A percentile compares a stretch with the other conserved stretches of the same genome.
Conservation (phyloP, 1,139 yeast genomes). For the Yamadazyma spencermartinsiae region DNA sequence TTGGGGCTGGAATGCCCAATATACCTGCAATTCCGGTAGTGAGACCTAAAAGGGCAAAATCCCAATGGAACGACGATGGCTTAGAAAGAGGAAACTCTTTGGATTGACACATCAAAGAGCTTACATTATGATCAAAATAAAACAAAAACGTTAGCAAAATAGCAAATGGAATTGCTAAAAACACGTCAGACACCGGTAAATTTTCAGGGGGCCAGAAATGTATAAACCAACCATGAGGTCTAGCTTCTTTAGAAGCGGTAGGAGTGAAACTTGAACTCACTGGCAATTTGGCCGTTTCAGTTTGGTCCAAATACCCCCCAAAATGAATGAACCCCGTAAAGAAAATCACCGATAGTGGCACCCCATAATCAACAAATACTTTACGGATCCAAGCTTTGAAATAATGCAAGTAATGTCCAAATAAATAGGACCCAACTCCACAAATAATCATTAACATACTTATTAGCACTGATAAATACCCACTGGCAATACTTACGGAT, state of each 20-base stretch:
- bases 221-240: slow-evolving; percentile 70
- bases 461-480: slow-evolving; percentile 74
- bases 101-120: slow-evolving; percentile 88
- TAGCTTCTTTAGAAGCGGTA: slow-evolving; percentile 41
- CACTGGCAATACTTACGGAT: slow-evolving; percentile 48
- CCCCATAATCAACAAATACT: slow-evolving; percentile 80
- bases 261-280: slow-evolving; percentile 77
- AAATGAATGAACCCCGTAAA: slow-evolving; percentile 91
- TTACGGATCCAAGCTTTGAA: slow-evolving; percentile 63
- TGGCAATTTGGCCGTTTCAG: slow-evolving; percentile 61
- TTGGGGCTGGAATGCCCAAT: slow-evolving; percentile 91
- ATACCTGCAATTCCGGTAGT: slow-evolving; percentile 87
- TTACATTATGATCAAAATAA: slow-evolving; percentile 93
- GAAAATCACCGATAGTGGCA: slow-evolving; percentile 79
- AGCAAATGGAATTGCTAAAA: slow-evolving; percentile 91
- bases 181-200: slow-evolving; percentile 70
- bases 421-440: slow-evolving; percentile 64
- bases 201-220: slow-evolving; percentile 68
- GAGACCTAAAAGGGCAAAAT: slow-evolving; percentile 77
- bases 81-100: slow-evolving; percentile 77
- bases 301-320: slow-evolving; percentile 65
- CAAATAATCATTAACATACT: slow-evolving; percentile 72
- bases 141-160: slow-evolving; percentile 77
- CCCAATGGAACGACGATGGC: slow-evolving; percentile 93
- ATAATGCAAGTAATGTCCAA: slow-evolving; percentile 62